Evolutionary conservation across 2,329 filamentous ascomycete genomes (phyloP), one percentile per base, ranked within the genome.

Genomic region (Sporothrix brunneoviolacea): DNA sequence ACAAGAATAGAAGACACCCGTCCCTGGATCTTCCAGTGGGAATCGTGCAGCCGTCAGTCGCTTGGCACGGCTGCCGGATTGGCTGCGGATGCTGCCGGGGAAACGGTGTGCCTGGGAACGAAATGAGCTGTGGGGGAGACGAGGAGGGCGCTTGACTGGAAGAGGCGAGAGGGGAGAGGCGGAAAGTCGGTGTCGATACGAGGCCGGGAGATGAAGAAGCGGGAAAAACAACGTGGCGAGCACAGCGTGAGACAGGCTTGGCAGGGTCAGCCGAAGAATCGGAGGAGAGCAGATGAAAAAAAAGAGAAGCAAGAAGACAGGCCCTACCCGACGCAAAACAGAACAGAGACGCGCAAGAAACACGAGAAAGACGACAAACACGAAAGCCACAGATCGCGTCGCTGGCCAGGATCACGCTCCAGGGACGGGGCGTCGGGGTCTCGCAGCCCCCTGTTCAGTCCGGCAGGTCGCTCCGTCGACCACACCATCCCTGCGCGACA

Each of bases 101-200:
- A 50, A 50, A 47, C 38, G 47, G n/a, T 43, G 43, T 38, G 45
- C 27, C 40, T 40, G 24, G 18, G 39, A 41, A 24, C 12, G 54
- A 54, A 53, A 54, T 53, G 51, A 54, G 54, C 35, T 54, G 54
- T 52, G 54, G 51, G 49, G 54, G 18, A 12, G 24, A 33, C 22
- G 37, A 18, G 27, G 37, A 48, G 50, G 39, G 28, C 50, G 44
- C 45, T 28, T 39, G 44, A 48, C 50, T 48, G 38, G 21, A 51
- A 37, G 22, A 48, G 44, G 40, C 24, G 37, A 28, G 46, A 27
- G 28, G 32, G 32, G 49, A 16, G n/a, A 28, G 43, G 36, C 30
- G 22, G 37, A 13, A 38, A 9, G 35, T 39, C 36, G 45, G 45
- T 12, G 36, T 32, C 24, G 45, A 48, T 48, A 48, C 45, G 45